A percentile compares a stretch with the other conserved stretches of the same genome.
Conservation (phyloP, 192 early-diverging fungal genomes). For the Bifiguratus adelaidae region DNA sequence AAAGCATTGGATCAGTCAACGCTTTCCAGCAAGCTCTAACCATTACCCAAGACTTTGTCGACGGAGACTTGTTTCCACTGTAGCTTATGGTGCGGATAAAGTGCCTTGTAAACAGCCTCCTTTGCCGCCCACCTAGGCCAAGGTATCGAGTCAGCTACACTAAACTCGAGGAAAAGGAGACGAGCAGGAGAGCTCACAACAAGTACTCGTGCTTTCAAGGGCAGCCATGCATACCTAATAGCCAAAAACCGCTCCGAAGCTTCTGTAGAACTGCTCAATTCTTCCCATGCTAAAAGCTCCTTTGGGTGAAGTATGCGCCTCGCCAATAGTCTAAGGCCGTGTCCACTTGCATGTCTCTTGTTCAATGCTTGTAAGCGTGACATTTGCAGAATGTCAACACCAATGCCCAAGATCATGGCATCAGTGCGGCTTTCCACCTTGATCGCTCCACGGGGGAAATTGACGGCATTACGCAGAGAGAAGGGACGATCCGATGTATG, state of each 20-base stretch:
- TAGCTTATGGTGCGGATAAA: slow-evolving; percentile 42
- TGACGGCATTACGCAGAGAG: no score
- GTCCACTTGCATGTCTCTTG: slow-evolving; percentile 21
- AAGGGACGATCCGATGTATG: no score
- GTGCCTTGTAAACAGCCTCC: slow-evolving; percentile 66
- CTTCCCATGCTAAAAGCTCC: no score
- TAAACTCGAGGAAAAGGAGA: no score
- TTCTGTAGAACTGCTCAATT: no score
- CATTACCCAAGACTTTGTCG: slow-evolving; percentile 36
- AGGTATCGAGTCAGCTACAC: no score
- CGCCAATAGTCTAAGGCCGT: no score
- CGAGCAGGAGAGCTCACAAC: no score
- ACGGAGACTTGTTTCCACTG: slow-evolving; percentile 56
- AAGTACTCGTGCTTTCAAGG: no score
- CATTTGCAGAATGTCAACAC: slow-evolving; percentile 65
- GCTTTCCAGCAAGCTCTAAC: neutral
- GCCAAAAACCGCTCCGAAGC: slow-evolving; percentile 12
- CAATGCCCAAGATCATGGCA: slow-evolving; percentile 66
- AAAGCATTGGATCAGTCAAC: neutral
- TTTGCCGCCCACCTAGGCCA: slow-evolving; percentile 53
- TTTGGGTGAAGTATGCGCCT: no score
- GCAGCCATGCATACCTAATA: slow-evolving; percentile 6
- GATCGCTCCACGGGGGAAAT: no score
- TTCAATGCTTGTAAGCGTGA: slow-evolving; percentile 50
- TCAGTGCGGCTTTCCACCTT: no score